Evolutionary conservation across 345 rosid species (phyloP).

Genomic region (Raphanus raphanistrum): DNA sequence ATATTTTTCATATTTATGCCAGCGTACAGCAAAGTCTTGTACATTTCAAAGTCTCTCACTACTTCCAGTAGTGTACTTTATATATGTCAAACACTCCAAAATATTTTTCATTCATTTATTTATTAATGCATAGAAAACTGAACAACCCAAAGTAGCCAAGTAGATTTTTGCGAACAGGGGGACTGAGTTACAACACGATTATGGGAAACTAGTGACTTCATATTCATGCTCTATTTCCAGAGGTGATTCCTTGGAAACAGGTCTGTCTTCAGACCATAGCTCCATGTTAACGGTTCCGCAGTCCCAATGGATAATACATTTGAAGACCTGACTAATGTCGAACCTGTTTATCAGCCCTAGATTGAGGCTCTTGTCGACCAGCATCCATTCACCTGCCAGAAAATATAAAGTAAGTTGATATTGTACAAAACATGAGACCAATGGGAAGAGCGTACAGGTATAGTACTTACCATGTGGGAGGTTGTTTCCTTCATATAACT

Average conservation of each 20-base stretch:
- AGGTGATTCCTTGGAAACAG: slow-evolving; percentile 71
- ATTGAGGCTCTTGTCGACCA: slow-evolving; percentile 67
- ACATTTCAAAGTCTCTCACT: too few relatives aligned
- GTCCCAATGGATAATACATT: slow-evolving; percentile 80
- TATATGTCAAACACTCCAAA: too few relatives aligned
- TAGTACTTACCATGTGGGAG: slow-evolving; percentile 63
- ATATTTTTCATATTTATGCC: too few relatives aligned
- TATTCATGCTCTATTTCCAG: slow-evolving; percentile 62
- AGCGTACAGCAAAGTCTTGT: too few relatives aligned
- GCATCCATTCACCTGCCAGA: slow-evolving; percentile 72
- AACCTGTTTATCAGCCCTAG: slow-evolving; percentile 60
- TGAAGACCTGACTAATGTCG: slow-evolving; percentile 48
- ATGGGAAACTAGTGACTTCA: slow-evolving; percentile 49
- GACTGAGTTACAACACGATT: background rate
- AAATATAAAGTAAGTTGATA: background rate
- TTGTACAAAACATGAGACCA: background rate
- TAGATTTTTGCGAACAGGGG: background rate
- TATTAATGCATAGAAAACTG: slow-evolving; percentile 5
- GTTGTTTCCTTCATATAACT: slow-evolving; percentile 54
- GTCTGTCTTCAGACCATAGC: slow-evolving; percentile 88
- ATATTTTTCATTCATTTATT: too few relatives aligned
- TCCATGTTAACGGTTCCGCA: slow-evolving; percentile 73
- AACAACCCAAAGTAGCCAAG: background rate
- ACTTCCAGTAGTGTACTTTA: too few relatives aligned
- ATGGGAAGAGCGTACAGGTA: background rate